Evolutionary conservation across 805 yeast genomes (phyloP).

Genomic region (Vanderwaltozyma tropicalis): DNA sequence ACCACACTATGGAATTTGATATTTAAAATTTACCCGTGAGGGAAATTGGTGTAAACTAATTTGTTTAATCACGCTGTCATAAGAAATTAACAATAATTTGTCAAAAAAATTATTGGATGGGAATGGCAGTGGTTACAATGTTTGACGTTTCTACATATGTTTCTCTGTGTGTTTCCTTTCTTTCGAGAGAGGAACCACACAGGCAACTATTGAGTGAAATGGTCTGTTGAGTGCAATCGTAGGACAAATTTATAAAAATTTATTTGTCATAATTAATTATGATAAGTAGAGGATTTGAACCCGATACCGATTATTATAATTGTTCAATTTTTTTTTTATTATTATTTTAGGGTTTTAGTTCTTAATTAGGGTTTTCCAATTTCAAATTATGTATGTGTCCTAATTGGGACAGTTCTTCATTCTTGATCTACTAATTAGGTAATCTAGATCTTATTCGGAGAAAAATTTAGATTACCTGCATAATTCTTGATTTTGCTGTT

Average conservation of each 20-base stretch:
- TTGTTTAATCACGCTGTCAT: slow-evolving; percentile 16
- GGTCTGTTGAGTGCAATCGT: slow-evolving; percentile 32
- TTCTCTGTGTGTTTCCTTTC: background rate
- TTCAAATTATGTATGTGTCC: background rate
- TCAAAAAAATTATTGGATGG: slow-evolving; percentile 14
- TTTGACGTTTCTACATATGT: slow-evolving; percentile 17
- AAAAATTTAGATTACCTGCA: too few relatives aligned
- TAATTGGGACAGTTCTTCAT: too few relatives aligned
- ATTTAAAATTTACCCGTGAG: too few relatives aligned
- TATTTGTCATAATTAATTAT: background rate
- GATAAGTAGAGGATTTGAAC: slow-evolving; percentile 12
- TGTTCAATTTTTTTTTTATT: slow-evolving; percentile 13
- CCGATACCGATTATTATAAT: slow-evolving; percentile 30
- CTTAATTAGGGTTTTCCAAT: too few relatives aligned
- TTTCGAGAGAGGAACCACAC: too few relatives aligned
- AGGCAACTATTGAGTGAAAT: slow-evolving; percentile 5
- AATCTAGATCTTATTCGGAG: too few relatives aligned
- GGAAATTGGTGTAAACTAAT: slow-evolving; percentile 7
- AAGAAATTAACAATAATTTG: slow-evolving; percentile 17
- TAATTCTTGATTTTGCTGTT: too few relatives aligned
- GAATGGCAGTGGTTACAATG: slow-evolving; percentile 26
- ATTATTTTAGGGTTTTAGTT: background rate
- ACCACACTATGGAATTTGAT: too few relatives aligned
- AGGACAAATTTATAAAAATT: slow-evolving; percentile 13
- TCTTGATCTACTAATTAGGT: too few relatives aligned